Percentiles rank a stretch among this genome's conserved stretches.
These are phyloP conservation scores for Diaporthe amygdali DNA, from an alignment of 2,329 filamentous ascomycete genomes.

Conservation along the genomic window DNA sequence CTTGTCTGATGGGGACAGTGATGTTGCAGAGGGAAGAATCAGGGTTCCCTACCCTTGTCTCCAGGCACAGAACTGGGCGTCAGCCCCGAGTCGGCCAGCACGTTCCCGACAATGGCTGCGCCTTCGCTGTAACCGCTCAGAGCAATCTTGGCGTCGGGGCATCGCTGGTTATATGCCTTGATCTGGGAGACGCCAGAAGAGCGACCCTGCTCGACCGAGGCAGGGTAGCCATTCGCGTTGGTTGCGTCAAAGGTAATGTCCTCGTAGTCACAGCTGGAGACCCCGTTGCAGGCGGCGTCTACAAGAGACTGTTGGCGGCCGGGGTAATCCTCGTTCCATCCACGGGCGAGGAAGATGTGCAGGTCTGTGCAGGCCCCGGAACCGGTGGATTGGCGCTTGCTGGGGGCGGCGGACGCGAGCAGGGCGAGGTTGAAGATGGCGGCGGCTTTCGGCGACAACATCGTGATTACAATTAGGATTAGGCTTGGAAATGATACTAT, in stretches of 20 bases:
- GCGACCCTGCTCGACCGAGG: neutral
- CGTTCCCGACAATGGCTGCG: neutral
- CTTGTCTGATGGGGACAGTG: too few species aligned
- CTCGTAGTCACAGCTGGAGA: constrained; percentile 11
- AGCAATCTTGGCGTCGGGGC: neutral
- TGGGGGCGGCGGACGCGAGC: neutral
- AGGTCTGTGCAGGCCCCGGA: constrained; percentile 9
- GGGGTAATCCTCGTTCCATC: constrained; percentile 20
- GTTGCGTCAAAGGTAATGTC: constrained; percentile 12
- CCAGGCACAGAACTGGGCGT: neutral
- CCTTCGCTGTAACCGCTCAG: constrained; percentile 14
- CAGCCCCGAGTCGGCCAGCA: neutral
- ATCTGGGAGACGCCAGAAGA: neutral
- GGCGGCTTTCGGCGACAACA: neutral
- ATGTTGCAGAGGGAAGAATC: neutral
- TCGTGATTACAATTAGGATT: constrained; percentile 1
- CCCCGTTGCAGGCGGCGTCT: constrained; percentile 19
- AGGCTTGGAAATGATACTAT: neutral
- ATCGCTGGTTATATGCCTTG: neutral
- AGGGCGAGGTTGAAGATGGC: neutral
- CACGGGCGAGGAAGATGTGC: constrained; percentile 23
- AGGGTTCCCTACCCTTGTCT: neutral
- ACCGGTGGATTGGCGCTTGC: constrained; percentile 30
- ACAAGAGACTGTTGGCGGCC: constrained; percentile 17
- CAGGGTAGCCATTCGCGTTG: neutral